Percentiles rank a stretch among this genome's conserved stretches.
Conservation (phyloP, 768 basidiomycete genomes). For the Tricholoma furcatifolium region DNA sequence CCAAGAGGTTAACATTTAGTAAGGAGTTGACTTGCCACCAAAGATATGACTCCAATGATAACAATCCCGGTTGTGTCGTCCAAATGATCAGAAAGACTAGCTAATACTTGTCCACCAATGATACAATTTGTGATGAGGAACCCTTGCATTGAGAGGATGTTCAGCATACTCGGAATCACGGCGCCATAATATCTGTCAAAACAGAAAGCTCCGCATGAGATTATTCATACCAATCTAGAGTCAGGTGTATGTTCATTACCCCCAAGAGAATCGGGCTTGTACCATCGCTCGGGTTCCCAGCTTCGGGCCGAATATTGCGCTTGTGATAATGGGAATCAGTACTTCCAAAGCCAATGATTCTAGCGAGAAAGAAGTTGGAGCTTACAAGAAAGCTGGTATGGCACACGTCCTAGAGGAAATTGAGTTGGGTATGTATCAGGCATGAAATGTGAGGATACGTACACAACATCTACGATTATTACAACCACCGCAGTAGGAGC, state of each 20-base stretch:
- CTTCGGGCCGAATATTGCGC: slow-evolving; percentile 73
- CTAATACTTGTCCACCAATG: slow-evolving; percentile 65
- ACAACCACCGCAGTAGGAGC: slow-evolving; percentile 53
- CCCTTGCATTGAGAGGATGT: slow-evolving; percentile 58
- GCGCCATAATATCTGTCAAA: slow-evolving; percentile 52
- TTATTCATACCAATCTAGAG: not conserved
- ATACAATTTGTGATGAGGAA: slow-evolving; percentile 69
- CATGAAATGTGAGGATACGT: slow-evolving; percentile 15
- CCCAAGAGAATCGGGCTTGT: slow-evolving; percentile 43
- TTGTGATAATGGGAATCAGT: slow-evolving; percentile 11
- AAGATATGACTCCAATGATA: slow-evolving; percentile 35
- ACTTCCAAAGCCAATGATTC: not conserved
- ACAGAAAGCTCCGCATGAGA: not conserved
- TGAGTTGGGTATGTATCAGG: not conserved
- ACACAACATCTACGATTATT: slow-evolving; percentile 39
- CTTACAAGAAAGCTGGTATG: slow-evolving; percentile 63
- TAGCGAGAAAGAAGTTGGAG: not conserved
- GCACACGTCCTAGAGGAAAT: slow-evolving; percentile 31
- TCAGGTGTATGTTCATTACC: slow-evolving; percentile 19
- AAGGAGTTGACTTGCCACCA: slow-evolving; percentile 27
- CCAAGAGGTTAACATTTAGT: no score
- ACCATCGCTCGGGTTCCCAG: slow-evolving; percentile 83
- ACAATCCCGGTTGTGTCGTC: slow-evolving; percentile 39
- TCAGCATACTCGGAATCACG: slow-evolving; percentile 50
- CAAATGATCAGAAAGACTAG: slow-evolving; percentile 45